phyloP scores from a whole-genome alignment of 441 rosid species.

The Erodium chrysanthum region DNA sequence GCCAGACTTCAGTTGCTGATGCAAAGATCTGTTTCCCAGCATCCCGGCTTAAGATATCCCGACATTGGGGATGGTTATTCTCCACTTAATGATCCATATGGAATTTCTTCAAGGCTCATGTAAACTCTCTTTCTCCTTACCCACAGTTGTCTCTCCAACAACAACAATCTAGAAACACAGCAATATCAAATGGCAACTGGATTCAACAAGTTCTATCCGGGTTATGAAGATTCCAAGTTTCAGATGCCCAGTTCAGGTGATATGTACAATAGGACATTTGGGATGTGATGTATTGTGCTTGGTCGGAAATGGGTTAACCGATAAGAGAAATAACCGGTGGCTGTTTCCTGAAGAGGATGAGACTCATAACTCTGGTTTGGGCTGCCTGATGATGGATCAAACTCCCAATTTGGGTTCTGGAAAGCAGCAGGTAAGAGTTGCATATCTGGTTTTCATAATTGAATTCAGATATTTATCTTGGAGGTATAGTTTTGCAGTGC shows the following conservation, averaged over 20 bases:
- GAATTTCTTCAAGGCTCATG: constrained; percentile 48
- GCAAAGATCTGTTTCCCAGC: constrained; percentile 52
- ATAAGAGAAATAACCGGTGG: constrained; percentile 5
- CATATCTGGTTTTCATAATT: background rate
- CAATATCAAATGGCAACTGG: constrained; percentile 61
- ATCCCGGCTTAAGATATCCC: constrained; percentile 45
- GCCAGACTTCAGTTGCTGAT: constrained; percentile 53
- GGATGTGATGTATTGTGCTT: constrained; percentile 40
- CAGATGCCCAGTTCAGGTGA: constrained; percentile 63
- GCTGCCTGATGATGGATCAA: background rate
- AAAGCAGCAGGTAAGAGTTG: background rate
- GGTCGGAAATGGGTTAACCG: constrained; percentile 20
- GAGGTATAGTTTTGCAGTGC: background rate
- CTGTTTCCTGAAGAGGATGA: no score
- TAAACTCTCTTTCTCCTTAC: constrained; percentile 39
- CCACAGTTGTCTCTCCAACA: constrained; percentile 50
- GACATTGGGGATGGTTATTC: constrained; percentile 41
- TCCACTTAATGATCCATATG: constrained; percentile 45
- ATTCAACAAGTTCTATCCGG: constrained; percentile 38
- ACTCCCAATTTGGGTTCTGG: background rate
- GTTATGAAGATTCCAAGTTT: constrained; percentile 66
- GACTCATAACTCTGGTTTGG: no score
- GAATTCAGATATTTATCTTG: background rate
- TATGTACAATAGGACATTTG: constrained; percentile 61
- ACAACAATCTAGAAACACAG: constrained; percentile 44